Evolutionary conservation across 2,329 filamentous ascomycete species (phyloP).

Genomic region (Aphanocladium album): DNA sequence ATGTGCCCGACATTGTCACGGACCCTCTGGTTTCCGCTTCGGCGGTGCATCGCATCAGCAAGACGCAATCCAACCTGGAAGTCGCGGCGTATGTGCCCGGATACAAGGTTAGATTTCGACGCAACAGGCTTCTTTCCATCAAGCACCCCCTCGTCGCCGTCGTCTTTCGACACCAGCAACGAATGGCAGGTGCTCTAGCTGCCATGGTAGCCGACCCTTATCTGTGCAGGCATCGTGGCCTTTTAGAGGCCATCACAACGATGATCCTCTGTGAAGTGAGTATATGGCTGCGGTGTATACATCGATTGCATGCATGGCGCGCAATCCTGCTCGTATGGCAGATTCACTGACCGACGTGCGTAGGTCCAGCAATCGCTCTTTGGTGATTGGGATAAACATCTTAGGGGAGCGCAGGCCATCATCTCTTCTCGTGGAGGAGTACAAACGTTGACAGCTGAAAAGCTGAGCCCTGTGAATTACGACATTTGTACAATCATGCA

Average conservation of each 20-base stretch:
- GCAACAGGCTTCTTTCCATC: slow-evolving; percentile 6
- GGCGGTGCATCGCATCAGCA: slow-evolving; percentile 13
- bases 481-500: slow-evolving; percentile 11
- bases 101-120: background rate
- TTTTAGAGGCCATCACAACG: slow-evolving; percentile 6
- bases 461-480: background rate
- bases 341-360: background rate
- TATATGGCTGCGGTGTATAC: too few species aligned
- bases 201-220: slow-evolving; percentile 6
- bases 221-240: background rate
- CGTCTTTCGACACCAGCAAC: slow-evolving; percentile 13
- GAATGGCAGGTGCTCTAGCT: slow-evolving; percentile 6
- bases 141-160: slow-evolving; percentile 7
- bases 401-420: slow-evolving; percentile 15
- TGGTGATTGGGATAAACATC: slow-evolving; percentile 14
- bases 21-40: slow-evolving; percentile 11
- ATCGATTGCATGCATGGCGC: too few species aligned
- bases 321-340: too few species aligned
- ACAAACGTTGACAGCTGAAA: background rate
- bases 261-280: slow-evolving; percentile 12
- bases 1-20: slow-evolving; percentile 12
- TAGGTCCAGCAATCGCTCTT: slow-evolving; percentile 17
- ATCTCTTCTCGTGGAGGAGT: slow-evolving; percentile 12
- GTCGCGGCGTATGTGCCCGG: background rate
- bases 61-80: slow-evolving; percentile 1